Base-by-base conservation (phyloP, 257 asterid genomes). In the Solanum gandarillasii region DNA sequence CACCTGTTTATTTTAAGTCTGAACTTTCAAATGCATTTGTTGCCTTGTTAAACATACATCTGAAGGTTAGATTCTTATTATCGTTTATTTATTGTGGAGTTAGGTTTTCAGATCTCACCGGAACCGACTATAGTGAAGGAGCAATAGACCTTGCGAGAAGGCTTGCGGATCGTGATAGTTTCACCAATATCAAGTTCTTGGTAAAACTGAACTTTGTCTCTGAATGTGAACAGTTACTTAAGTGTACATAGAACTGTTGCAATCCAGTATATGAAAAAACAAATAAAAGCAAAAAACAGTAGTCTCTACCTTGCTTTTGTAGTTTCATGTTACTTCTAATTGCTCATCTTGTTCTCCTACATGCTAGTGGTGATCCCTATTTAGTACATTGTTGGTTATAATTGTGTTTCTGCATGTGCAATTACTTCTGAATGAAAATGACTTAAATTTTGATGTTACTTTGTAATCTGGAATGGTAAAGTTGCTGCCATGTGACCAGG, bases 41-140 rank as follows among this genome's bases (percentile, higher is more conserved):
- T 13, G 12, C 4, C 25, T 76, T 76, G 60, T 39, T 76, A 76
- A 39, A 76, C 62, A 41, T 25, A 25, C 62, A 25, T 78, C 8
- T 79, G 25, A 41, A 13, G 38, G 38, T 78, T 78, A 25, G 35
- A 12, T n/a, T 79, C 65, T 79, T 27, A 43, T 35, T 79, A 43
- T 14, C 4, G 14, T 41, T 27, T 43, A 41, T 41, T 78, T 3
- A 4, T 41, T 41, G 65, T 78, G 90, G 89, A 62, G 78, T 86
- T 91, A 95, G 99, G 95, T 97, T 96, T 96, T 91, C 96, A 85
- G 97, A 97, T 94, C 98, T 97, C 92, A 97, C 97, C n/a, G 99
- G 99, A 87, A 96, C 94, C 85, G 99, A 97, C 90, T 97, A 97
- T 89, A 94, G 98, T 89, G 99, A 95, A 91, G 98, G 98, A 86